These are phyloP conservation scores for Orbilia blumenaviensis DNA, from an alignment of 2,329 filamentous ascomycete species.

Conservation along the genomic window DNA sequence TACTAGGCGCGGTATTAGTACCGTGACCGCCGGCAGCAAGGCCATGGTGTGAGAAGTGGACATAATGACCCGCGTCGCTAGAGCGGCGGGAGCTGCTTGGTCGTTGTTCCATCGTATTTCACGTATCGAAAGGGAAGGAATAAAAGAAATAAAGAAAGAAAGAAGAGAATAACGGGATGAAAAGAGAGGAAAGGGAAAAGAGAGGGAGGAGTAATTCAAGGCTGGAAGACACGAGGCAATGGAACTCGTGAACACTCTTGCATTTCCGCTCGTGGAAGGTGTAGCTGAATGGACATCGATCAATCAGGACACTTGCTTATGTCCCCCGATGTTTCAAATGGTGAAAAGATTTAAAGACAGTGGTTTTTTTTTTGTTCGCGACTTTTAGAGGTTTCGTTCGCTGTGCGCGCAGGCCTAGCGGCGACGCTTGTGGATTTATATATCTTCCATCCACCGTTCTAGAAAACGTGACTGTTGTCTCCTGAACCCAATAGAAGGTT, in stretches of 20 bases:
- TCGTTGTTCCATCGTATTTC: slow-evolving; percentile 25
- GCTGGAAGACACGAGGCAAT: slow-evolving; percentile 9
- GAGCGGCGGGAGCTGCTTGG: slow-evolving; percentile 31
- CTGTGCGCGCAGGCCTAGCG: background rate
- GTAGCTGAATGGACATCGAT: slow-evolving; percentile 1
- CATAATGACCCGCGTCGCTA: slow-evolving; percentile 37
- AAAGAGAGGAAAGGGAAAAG: background rate
- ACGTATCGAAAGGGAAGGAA: background rate
- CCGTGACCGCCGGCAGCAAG: slow-evolving; percentile 1
- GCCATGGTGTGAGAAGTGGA: slow-evolving; percentile 43
- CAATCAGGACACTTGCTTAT: slow-evolving; percentile 2
- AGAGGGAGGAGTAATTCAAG: background rate
- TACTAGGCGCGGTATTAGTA: slow-evolving; percentile 31
- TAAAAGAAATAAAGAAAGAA: background rate
- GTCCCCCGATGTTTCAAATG: background rate
- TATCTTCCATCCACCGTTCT: slow-evolving; percentile 5
- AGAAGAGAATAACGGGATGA: background rate
- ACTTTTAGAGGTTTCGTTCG: background rate
- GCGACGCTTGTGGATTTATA: slow-evolving; percentile 4
- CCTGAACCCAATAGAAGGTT: background rate
- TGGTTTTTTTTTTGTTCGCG: background rate
- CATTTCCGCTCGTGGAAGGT: slow-evolving; percentile 14
- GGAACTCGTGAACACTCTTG: slow-evolving; percentile 2
- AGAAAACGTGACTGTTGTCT: slow-evolving; percentile 26
- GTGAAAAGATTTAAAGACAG: background rate